phyloP scores from a whole-genome alignment of 805 yeast species.

The Nakazawaea laoshanensis region DNA sequence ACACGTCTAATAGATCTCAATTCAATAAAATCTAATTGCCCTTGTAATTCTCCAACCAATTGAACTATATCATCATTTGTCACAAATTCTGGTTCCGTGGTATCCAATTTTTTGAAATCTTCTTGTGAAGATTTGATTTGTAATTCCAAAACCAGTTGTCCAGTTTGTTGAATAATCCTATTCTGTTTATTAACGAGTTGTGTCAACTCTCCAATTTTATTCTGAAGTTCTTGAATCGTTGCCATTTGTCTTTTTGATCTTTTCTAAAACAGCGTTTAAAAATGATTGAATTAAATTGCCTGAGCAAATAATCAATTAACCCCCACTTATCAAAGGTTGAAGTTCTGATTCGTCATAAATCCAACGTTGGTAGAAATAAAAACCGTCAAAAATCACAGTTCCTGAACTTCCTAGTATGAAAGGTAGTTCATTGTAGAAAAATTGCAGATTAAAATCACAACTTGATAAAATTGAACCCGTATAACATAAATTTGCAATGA shows the following conservation, averaged over 20 bases:
- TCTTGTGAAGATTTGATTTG: conserved; percentile 49
- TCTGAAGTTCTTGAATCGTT: conserved; percentile 21
- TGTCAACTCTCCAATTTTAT: conserved; percentile 44
- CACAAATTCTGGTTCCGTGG: conserved; percentile 50
- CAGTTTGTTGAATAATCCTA: conserved; percentile 62
- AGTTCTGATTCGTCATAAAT: conserved; percentile 16
- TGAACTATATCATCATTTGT: conserved; percentile 82
- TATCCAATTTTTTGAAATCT: conserved; percentile 14
- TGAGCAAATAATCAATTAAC: too few relatives aligned
- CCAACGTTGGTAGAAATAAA: conserved; percentile 57
- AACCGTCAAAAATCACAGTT: conserved; percentile 67
- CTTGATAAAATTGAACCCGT: conserved; percentile 66
- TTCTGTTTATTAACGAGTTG: conserved; percentile 57
- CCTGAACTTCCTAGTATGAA: conserved; percentile 82
- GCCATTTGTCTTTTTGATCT: too few relatives aligned
- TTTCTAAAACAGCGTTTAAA: too few relatives aligned
- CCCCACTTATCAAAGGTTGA: background rate
- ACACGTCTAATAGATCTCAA: conserved; percentile 68
- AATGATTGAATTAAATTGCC: too few relatives aligned
- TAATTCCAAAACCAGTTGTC: conserved; percentile 64
- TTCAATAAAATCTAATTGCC: conserved; percentile 73
- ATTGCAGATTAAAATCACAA: conserved; percentile 40
- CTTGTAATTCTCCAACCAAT: conserved; percentile 83
- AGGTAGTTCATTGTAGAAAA: conserved; percentile 66
- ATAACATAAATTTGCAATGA: conserved; percentile 71